Conservation (phyloP, 202 grass and related monocot species). For the Sporobolus alterniflorus region DNA sequence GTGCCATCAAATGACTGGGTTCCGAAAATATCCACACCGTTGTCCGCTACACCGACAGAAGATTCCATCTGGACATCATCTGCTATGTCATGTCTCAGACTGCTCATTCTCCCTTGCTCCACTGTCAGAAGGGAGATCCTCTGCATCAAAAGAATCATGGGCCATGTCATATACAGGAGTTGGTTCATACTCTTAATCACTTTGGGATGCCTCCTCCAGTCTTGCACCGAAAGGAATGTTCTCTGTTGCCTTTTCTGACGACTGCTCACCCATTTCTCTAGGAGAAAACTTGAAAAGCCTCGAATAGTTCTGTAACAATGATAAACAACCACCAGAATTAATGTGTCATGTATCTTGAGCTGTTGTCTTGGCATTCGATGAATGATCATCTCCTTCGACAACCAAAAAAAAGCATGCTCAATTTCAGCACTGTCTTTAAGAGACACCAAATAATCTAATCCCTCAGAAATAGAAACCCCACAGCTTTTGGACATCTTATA, state of each 20-base stretch:
- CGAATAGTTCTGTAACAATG: conserved; percentile 84
- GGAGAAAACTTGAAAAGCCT: conserved; percentile 81
- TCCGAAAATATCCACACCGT: conserved; percentile 55
- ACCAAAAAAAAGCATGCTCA: conserved; percentile 66
- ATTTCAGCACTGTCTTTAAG: conserved; percentile 52
- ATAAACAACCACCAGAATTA: conserved; percentile 63
- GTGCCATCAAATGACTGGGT: conserved; percentile 45
- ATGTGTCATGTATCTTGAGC: conserved; percentile 40
- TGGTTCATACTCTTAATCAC: conserved; percentile 66
- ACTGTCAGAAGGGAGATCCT: conserved; percentile 46
- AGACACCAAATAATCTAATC: conserved; percentile 53
- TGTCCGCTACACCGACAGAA: conserved; percentile 85
- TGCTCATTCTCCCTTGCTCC: conserved; percentile 54
- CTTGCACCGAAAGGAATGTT: conserved; percentile 59
- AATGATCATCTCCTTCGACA: conserved; percentile 52
- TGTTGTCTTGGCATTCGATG: conserved; percentile 39
- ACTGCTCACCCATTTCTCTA: conserved; percentile 49
- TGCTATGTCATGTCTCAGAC: conserved; percentile 49
- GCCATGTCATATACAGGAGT: conserved; percentile 67
- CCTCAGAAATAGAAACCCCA: conserved; percentile 63
- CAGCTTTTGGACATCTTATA: conserved; percentile 83
- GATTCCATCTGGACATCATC: conserved; percentile 59
- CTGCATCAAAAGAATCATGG: conserved; percentile 48
- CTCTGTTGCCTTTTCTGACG: conserved; percentile 47
- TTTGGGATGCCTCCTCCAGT: conserved; percentile 74